Percentiles rank a stretch among this genome's conserved stretches.
Conservation (phyloP, 345 rosid genomes). For the Populus pruinosa region DNA sequence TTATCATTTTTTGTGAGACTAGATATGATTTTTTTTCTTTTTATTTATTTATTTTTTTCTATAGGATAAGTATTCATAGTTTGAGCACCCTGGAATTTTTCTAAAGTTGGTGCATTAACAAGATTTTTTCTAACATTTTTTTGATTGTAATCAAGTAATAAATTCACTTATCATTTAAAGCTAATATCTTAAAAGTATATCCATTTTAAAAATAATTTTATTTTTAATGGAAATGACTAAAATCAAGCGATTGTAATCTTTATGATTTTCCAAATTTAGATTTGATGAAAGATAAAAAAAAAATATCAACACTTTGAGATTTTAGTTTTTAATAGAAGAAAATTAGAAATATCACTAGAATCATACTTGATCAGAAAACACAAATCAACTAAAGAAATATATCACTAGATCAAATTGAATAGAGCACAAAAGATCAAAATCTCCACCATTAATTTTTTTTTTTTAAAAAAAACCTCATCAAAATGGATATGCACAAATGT, state of each 20-base stretch:
- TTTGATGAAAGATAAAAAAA: background rate
- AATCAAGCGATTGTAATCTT: background rate
- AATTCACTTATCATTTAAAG: too few species aligned
- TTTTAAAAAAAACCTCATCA: background rate
- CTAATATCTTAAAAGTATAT: too few species aligned
- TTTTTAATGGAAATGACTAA: too few species aligned
- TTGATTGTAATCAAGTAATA: too few species aligned
- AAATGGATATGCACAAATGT: background rate
- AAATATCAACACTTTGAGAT: background rate
- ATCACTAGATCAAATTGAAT: background rate
- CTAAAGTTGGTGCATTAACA: too few species aligned
- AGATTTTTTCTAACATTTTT: too few species aligned
- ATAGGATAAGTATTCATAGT: too few species aligned
- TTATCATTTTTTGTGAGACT: too few species aligned
- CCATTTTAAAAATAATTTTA: too few species aligned
- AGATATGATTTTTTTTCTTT: too few species aligned
- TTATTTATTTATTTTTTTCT: too few species aligned
- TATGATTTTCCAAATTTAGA: background rate
- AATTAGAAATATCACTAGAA: background rate
- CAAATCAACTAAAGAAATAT: background rate
- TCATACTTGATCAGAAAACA: background rate
- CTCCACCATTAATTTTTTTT: background rate
- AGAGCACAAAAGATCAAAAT: background rate
- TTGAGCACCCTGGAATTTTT: too few species aligned
- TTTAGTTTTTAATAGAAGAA: background rate